Evolutionary conservation across 1,284 basidiomycete species (phyloP), one percentile per base, ranked within the genome.

Genomic region (Apiotrichum gamsii): DNA sequence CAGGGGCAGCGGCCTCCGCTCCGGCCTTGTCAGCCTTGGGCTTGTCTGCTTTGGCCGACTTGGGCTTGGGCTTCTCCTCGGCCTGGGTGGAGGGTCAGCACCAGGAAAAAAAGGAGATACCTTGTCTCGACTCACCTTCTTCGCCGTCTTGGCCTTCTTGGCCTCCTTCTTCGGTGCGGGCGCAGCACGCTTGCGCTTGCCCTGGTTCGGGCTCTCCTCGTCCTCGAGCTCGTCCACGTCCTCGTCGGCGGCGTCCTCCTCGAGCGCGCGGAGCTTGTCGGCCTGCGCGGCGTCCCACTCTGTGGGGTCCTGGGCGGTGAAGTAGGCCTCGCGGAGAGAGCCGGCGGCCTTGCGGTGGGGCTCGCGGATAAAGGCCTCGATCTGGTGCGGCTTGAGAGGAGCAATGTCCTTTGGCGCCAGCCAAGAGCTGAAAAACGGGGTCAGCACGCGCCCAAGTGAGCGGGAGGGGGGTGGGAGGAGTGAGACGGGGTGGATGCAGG

Each of bases 361-460:
- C 66, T 85, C 83, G 59, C 75, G 77, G 70, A 95, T 81, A 74
- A 83, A 95, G 6, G 82, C 78, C 57, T 86, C 79, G 72, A 96
- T 94, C 73, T 91, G 87, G 66, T 87, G 81, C 24, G 76, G 71
- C 60, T 82, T 81, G 30, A 96, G 79, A 54, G 80, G 80, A 24
- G 83, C 86, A 52, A 96, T 81, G 67, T 95, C 91, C 61, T 85
- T 85, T 6, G 84, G 72, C 18, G 82, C 76, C 28, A 88, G 78
- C 91, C 93, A 97, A 33, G 88, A 80, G 73, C 91, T 93, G 64
- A 19, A 23, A n/a, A n/a, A n/a, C 35, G 43, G 5, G 18, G 39
- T 47, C 47, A 52, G 48, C 23, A 29, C 25, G 25, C 6, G n/a
- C n/a, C n/a, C n/a, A n/a, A n/a, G n/a, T n/a, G n/a, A n/a, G n/a